phyloP scores from a whole-genome alignment of 306 rosid genomes.

The Styphnolobium japonicum region DNA sequence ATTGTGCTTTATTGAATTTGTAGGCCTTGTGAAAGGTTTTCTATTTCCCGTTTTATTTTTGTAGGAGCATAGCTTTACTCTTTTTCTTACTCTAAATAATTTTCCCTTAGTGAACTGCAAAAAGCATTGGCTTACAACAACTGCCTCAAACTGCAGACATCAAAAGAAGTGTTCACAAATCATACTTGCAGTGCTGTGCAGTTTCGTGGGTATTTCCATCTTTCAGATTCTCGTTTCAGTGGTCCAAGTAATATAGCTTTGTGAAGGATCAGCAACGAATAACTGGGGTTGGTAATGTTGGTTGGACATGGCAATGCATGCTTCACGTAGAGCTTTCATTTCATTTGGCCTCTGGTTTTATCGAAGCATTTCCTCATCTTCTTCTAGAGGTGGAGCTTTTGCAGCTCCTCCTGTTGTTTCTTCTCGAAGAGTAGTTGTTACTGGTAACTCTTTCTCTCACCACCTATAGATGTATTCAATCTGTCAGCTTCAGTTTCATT shows the following conservation, averaged over 20 bases:
- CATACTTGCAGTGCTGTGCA: background rate
- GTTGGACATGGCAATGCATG: constrained; percentile 36
- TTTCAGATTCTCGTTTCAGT: background rate
- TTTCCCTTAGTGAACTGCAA: background rate
- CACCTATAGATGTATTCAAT: background rate
- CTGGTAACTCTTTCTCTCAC: constrained; percentile 47
- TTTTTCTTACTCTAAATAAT: background rate
- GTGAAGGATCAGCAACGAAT: background rate
- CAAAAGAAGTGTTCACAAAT: background rate
- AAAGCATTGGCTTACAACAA: background rate
- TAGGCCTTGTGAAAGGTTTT: background rate
- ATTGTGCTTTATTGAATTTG: too few relatives aligned
- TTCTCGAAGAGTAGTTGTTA: constrained; percentile 86
- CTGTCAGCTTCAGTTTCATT: background rate
- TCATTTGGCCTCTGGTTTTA: constrained; percentile 12
- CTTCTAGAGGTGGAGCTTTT: constrained; percentile 21
- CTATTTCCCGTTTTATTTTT: background rate
- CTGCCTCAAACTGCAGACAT: background rate
- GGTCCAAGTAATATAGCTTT: background rate
- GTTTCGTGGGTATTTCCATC: background rate
- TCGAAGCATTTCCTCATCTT: constrained; percentile 41
- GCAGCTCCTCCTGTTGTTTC: constrained; percentile 61
- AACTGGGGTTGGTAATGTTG: background rate
- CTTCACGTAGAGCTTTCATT: constrained; percentile 30
- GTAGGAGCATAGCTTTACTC: background rate